Conservation (phyloP, 805 yeast genomes). For the Teunomyces aglyptinius region DNA sequence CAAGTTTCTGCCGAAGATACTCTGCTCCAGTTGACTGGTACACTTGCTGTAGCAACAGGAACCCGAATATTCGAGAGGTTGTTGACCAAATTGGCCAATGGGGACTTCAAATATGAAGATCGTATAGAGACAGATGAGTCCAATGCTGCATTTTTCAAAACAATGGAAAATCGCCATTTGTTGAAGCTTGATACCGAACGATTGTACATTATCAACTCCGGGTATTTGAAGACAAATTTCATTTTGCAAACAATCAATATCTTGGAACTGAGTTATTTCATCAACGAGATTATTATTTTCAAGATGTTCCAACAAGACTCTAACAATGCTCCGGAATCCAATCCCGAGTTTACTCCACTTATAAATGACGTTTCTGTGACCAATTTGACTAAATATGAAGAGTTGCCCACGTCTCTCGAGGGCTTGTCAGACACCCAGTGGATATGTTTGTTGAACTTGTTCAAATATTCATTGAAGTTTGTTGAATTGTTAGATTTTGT, state of each 20-base stretch:
- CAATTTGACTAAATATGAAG: constrained; percentile 15
- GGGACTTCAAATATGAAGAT: constrained; percentile 6
- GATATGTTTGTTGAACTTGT: constrained; percentile 27
- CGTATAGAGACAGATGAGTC: neutral
- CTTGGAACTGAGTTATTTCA: constrained; percentile 15
- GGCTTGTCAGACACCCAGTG: constrained; percentile 20
- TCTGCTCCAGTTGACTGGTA: neutral
- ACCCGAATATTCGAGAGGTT: constrained; percentile 10
- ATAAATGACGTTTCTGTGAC: neutral
- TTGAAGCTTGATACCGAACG: constrained; percentile 14
- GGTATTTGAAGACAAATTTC: constrained; percentile 30
- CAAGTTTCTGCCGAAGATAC: neutral
- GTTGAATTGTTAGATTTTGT: constrained; percentile 39
- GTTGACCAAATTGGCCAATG: constrained; percentile 11
- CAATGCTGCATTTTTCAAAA: constrained; percentile 8
- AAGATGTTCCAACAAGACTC: constrained; percentile 9
- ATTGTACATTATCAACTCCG: constrained; percentile 32
- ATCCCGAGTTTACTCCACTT: neutral
- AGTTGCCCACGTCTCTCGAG: constrained; percentile 14
- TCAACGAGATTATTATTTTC: constrained; percentile 36
- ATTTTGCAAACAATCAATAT: constrained; percentile 25
- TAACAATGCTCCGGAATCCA: neutral
- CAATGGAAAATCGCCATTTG: constrained; percentile 5
- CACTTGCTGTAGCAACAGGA: neutral
- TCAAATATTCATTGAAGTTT: constrained; percentile 28